Conservation (phyloP, 148 eudicot genomes). For the Suaeda aralocaspica region DNA sequence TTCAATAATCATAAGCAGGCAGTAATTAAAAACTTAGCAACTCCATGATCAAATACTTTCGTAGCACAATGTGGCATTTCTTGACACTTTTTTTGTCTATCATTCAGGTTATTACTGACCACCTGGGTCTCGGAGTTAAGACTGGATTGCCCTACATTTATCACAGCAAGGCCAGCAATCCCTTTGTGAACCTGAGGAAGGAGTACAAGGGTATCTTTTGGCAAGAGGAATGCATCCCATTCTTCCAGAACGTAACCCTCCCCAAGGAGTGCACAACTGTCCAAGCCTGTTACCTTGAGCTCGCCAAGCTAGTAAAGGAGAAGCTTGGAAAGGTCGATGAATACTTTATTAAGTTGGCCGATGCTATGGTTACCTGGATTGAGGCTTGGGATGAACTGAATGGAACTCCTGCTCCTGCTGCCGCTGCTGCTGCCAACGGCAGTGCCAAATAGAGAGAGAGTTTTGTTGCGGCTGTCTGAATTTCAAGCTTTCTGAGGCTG, state of each 20-base stretch:
- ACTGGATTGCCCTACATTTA: conserved; percentile 87
- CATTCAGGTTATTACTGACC: conserved; percentile 78
- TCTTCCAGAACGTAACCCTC: conserved; percentile 68
- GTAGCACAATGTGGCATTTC: no score
- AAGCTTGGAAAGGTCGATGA: conserved; percentile 79
- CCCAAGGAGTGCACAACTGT: conserved; percentile 72
- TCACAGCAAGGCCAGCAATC: conserved; percentile 96
- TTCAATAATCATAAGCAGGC: no score
- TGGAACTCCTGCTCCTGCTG: conserved; percentile 14
- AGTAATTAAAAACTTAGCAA: no score
- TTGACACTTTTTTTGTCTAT: neutral
- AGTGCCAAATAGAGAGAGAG: conserved; percentile 30
- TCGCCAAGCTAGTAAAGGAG: conserved; percentile 71
- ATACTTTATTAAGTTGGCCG: conserved; percentile 78
- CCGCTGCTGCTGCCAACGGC: conserved; percentile 37
- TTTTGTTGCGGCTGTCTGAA: neutral
- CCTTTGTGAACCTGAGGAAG: conserved; percentile 78
- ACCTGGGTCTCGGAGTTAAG: conserved; percentile 73
- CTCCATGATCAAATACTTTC: no score
- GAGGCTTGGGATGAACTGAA: conserved; percentile 90
- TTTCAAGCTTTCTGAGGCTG: conserved; percentile 12
- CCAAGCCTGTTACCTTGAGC: conserved; percentile 73
- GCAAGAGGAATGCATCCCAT: conserved; percentile 88
- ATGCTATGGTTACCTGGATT: conserved; percentile 88
- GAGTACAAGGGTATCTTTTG: conserved; percentile 94